These are phyloP conservation scores for Triticum timopheevii DNA, from an alignment of 176 grass and related monocot genomes.

Conservation along the genomic window DNA sequence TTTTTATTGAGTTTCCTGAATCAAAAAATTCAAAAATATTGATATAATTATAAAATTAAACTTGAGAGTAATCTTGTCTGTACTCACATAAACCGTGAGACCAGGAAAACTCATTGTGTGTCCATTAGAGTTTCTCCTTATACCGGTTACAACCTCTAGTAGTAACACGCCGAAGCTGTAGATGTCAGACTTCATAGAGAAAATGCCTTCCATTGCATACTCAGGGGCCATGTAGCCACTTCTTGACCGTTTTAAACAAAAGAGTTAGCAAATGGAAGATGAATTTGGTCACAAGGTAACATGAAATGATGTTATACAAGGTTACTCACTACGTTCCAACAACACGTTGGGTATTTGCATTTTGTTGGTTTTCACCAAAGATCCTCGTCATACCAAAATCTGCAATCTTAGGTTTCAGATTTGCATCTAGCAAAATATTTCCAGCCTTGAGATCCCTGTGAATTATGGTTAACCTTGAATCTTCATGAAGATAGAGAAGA, in stretches of 20 bases:
- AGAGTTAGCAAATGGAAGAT: background rate
- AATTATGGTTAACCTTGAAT: constrained; percentile 52
- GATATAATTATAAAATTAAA: background rate
- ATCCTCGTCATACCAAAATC: constrained; percentile 70
- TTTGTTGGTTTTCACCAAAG: constrained; percentile 37
- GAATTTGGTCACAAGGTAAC: background rate
- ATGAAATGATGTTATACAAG: too few species aligned
- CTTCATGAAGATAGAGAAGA: constrained; percentile 55
- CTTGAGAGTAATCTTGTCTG: background rate
- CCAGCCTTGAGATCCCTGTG: constrained; percentile 50
- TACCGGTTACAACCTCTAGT: constrained; percentile 42
- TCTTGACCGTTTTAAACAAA: background rate
- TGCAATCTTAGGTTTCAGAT: constrained; percentile 51
- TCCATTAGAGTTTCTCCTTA: constrained; percentile 31
- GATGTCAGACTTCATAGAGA: constrained; percentile 52
- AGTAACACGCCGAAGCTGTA: constrained; percentile 56
- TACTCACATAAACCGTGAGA: constrained; percentile 38
- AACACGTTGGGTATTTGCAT: constrained; percentile 34
- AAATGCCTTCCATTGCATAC: constrained; percentile 60
- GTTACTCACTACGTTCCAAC: constrained; percentile 51
- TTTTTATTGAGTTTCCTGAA: background rate
- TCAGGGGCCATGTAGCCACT: constrained; percentile 67
- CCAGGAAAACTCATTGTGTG: constrained; percentile 22
- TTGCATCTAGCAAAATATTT: constrained; percentile 48
- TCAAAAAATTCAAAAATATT: background rate